phyloP scores from a whole-genome alignment of 2,329 filamentous ascomycete species.

The Sclerotiophoma versabilis region DNA sequence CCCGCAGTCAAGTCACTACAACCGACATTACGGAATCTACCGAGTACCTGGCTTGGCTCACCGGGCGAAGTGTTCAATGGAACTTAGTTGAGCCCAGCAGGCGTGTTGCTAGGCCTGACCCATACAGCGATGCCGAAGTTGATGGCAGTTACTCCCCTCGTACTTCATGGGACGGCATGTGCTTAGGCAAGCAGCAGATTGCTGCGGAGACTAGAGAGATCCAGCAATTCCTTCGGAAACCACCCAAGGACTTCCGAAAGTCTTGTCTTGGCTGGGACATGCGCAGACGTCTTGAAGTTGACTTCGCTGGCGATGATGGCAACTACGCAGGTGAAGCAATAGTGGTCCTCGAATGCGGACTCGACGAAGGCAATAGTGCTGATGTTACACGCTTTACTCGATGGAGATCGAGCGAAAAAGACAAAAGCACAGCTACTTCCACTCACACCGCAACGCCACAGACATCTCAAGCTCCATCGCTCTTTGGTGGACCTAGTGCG shows the following conservation, averaged over 20 bases:
- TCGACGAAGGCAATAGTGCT: slow-evolving; percentile 64
- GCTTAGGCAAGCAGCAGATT: slow-evolving; percentile 73
- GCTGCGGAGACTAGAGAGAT: slow-evolving; percentile 81
- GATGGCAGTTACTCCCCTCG: slow-evolving; percentile 79
- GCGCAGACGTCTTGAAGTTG: slow-evolving; percentile 82
- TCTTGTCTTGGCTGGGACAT: slow-evolving; percentile 91
- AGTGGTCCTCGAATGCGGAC: slow-evolving; percentile 75
- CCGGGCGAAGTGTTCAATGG: slow-evolving; percentile 82
- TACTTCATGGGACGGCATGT: slow-evolving; percentile 77
- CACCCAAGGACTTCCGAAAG: slow-evolving; percentile 79
- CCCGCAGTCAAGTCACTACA: slow-evolving; percentile 59
- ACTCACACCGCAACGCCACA: slow-evolving; percentile 28
- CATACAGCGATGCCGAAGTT: slow-evolving; percentile 70
- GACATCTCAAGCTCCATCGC: slow-evolving; percentile 45
- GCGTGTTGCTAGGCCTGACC: slow-evolving; percentile 74
- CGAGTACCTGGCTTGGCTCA: slow-evolving; percentile 77
- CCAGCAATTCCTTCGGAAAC: slow-evolving; percentile 74
- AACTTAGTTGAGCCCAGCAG: slow-evolving; percentile 79
- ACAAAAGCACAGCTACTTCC: slow-evolving; percentile 26
- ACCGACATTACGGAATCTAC: slow-evolving; percentile 58
- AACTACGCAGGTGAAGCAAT: slow-evolving; percentile 77
- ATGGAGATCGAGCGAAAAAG: slow-evolving; percentile 52
- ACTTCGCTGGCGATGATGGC: slow-evolving; percentile 85
- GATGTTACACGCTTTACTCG: slow-evolving; percentile 66
- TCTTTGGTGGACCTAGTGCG: slow-evolving; percentile 59